phyloP scores from a whole-genome alignment of 192 early-diverging fungal genomes.

The Podila minutissima region DNA sequence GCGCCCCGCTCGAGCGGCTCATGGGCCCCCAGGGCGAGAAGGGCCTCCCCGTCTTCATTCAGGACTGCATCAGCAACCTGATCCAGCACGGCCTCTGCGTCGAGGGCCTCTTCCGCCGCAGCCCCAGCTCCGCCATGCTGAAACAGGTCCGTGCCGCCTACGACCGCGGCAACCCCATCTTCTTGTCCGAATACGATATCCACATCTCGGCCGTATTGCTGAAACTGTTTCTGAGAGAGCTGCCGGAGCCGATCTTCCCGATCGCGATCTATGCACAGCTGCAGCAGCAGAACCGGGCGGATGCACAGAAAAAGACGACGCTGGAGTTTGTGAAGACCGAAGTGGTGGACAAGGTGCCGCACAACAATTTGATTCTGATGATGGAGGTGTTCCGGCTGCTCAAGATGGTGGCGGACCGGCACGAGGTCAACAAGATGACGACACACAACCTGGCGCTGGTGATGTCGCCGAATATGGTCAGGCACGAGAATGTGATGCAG shows the following conservation, averaged over 20 bases:
- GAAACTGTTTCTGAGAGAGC: constrained; percentile 86
- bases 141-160: constrained; percentile 70
- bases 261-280: constrained; percentile 67
- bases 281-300: constrained; percentile 28
- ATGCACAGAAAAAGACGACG: constrained; percentile 49
- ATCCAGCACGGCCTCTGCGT: constrained; percentile 68
- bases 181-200: constrained; percentile 73
- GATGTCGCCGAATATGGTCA: constrained; percentile 89
- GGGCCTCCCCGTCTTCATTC: constrained; percentile 80
- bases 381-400: constrained; percentile 79
- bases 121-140: constrained; percentile 78
- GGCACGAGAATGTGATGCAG: constrained; percentile 44
- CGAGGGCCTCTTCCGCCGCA: constrained; percentile 88
- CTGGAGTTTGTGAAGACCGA: constrained; percentile 49
- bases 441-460: constrained; percentile 83
- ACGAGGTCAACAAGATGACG: constrained; percentile 85
- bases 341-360: constrained; percentile 51
- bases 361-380: constrained; percentile 63
- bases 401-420: constrained; percentile 72
- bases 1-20: constrained; percentile 74
- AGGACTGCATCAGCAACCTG: constrained; percentile 78
- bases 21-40: constrained; percentile 80
- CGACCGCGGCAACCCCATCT: constrained; percentile 64
- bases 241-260: constrained; percentile 81
- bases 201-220: constrained; percentile 85